Evolutionary conservation across 257 asterid species (phyloP).

Genomic region (Coffea eugenioides): DNA sequence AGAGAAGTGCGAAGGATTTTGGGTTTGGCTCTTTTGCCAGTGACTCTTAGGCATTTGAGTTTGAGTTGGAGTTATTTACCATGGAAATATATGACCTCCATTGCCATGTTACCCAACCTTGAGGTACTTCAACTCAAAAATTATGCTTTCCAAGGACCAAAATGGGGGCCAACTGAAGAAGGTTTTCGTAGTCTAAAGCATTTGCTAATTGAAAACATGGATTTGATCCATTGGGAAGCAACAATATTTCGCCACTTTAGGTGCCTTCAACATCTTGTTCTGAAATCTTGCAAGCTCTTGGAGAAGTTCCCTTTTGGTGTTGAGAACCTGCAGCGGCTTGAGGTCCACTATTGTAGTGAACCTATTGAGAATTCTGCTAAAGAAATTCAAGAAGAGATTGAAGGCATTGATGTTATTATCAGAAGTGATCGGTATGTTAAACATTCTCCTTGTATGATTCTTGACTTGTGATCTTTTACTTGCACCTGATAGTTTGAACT

Average conservation of each 20-base stretch:
- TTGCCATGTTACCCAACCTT: not conserved
- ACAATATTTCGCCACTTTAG: not conserved
- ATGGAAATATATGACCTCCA: not conserved
- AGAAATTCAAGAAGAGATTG: constrained; percentile 8
- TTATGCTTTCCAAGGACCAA: constrained; percentile 3
- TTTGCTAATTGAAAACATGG: not conserved
- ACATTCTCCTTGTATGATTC: not conserved
- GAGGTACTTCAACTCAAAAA: constrained; percentile 11
- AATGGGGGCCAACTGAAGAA: not conserved
- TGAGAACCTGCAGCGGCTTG: constrained; percentile 5
- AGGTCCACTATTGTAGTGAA: not conserved
- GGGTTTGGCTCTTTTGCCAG: not conserved
- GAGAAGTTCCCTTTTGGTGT: constrained; percentile 13
- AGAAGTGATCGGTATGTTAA: not conserved
- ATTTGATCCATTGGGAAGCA: constrained; percentile 12
- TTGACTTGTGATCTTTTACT: not conserved
- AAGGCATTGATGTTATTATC: not conserved
- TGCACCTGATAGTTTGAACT: not conserved
- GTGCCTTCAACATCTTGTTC: not conserved
- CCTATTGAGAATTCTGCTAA: constrained; percentile 10
- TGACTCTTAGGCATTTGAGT: not conserved
- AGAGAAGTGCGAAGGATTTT: not conserved
- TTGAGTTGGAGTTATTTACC: not conserved
- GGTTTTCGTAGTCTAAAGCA: not conserved
- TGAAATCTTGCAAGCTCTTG: not conserved